A percentile compares a stretch with the other conserved stretches of the same genome.
Evolutionary conservation across 2,329 filamentous ascomycete genomes (phyloP).

Genomic region (Pseudogymnoascus sp.): DNA sequence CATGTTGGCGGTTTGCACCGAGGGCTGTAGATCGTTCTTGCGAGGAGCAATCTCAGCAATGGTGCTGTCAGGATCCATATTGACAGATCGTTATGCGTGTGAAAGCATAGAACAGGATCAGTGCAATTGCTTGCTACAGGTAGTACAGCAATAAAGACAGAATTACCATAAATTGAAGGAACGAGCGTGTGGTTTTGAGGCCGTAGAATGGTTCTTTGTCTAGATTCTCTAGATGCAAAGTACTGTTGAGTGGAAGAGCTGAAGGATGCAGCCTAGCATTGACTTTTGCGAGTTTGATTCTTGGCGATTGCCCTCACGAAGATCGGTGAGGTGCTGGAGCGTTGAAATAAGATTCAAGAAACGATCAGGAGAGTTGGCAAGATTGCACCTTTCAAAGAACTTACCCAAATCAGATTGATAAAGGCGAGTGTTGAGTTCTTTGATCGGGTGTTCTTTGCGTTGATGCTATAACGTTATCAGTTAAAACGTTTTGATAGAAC

Average conservation of each 20-base stretch:
- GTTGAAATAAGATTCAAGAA: not conserved
- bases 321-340: not conserved
- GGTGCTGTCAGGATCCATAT: not conserved
- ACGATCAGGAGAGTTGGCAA: not conserved
- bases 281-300: not conserved
- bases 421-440: not conserved
- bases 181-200: not conserved
- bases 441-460: not conserved
- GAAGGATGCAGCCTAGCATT: not conserved
- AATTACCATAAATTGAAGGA: not conserved
- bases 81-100: not conserved
- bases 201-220: not conserved
- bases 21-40: not conserved
- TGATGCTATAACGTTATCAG: not conserved
- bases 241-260: not conserved
- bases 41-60: not conserved
- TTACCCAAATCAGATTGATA: not conserved
- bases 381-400: conserved; percentile 1
- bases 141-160: conserved; percentile 2
- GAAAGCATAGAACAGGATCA: not conserved
- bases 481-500: not conserved
- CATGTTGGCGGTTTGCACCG: not conserved
- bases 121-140: not conserved
- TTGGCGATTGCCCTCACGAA: not conserved
- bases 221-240: not conserved